A percentile compares a stretch with the other conserved stretches of the same genome.
phyloP scores from a whole-genome alignment of 2,329 filamentous ascomycete genomes.

The Fusarium armeniacum region DNA sequence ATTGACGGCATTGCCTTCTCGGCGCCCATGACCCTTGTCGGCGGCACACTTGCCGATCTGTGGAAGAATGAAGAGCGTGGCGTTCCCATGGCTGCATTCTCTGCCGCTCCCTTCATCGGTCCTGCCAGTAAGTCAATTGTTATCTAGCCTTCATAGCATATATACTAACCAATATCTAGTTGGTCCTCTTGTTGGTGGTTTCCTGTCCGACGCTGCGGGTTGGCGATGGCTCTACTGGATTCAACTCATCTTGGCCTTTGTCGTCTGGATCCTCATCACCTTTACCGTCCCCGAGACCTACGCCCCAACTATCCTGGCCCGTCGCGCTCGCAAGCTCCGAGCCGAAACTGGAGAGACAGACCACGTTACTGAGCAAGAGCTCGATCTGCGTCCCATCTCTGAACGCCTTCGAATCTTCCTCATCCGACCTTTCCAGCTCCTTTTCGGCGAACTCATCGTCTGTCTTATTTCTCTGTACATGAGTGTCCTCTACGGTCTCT shows the following conservation, averaged over 20 bases:
- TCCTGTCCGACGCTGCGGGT: constrained; percentile 75
- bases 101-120: constrained; percentile 84
- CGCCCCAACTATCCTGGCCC: constrained; percentile 80
- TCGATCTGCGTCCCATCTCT: constrained; percentile 77
- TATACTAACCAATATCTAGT: constrained; percentile 55
- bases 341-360: constrained; percentile 74
- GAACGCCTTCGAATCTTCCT: constrained; percentile 82
- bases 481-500: constrained; percentile 81
- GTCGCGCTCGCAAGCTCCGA: constrained; percentile 78
- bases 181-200: constrained; percentile 83
- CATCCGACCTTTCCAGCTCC: constrained; percentile 85
- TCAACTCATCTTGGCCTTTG: constrained; percentile 79
- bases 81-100: constrained; percentile 89
- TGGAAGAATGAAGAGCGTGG: constrained; percentile 88
- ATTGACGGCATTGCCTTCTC: constrained; percentile 89
- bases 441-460: constrained; percentile 87
- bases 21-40: constrained; percentile 88
- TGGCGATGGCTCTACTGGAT: constrained; percentile 94
- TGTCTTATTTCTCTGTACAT: constrained; percentile 88
- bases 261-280: constrained; percentile 81
- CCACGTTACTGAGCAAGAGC: constrained; percentile 84
- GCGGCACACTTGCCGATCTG: constrained; percentile 85
- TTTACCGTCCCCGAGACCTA: constrained; percentile 95
- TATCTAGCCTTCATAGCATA: background rate
- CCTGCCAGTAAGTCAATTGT: constrained; percentile 69